Evolutionary conservation across 495 filamentous ascomycete species (phyloP), one percentile per base, ranked within the genome.

Genomic region (Penicillium flavigenum): DNA sequence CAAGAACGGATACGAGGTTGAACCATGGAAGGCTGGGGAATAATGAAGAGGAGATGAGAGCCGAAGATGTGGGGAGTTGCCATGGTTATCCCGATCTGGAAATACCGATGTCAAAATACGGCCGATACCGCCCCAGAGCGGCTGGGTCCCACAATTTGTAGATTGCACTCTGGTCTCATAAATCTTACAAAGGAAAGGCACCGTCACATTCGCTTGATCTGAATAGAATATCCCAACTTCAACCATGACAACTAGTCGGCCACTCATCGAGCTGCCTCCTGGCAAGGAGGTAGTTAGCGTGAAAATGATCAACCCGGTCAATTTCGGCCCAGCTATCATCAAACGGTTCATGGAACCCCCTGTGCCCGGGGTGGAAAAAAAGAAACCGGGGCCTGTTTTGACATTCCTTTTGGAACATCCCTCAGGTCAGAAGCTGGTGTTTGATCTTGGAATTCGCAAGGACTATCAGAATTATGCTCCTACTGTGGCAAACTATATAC

Each of bases 231-330:
- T 36, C 4, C 3, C 5, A 36, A 36, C 14, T 16, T 36, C 12
- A 16, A 44, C 22, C 22, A 46, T 46, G 43, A 29, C 38, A 34
- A 51, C 29, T 47, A 43, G 19, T 27, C 31, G 63, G 57, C 77
- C 72, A 43, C 72, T 69, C 32, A 64, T 71, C 73, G 67, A 76
- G 2, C 68, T 76, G 17, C 77, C 76, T 48, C 67, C 67, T n/a
- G 63, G 63, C 2, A 2, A 47, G 12, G 24, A 62, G 20, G 38
- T 42, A 9, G 50, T 65, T 24, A 65, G 34, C n/a, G 59, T 65
- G 20, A 62, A 59, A 20, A 26, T 65, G 41, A 62, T 65, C 31
- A 62, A 62, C 48, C 42, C 63, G 0, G 63, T 62, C 26, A 65
- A 65, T 42, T 65, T 65, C 16, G 63, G 63, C 5, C 63, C 63